Evolutionary conservation across 768 basidiomycete genomes (phyloP).

Genomic region (Paxillus rubicundulus): DNA sequence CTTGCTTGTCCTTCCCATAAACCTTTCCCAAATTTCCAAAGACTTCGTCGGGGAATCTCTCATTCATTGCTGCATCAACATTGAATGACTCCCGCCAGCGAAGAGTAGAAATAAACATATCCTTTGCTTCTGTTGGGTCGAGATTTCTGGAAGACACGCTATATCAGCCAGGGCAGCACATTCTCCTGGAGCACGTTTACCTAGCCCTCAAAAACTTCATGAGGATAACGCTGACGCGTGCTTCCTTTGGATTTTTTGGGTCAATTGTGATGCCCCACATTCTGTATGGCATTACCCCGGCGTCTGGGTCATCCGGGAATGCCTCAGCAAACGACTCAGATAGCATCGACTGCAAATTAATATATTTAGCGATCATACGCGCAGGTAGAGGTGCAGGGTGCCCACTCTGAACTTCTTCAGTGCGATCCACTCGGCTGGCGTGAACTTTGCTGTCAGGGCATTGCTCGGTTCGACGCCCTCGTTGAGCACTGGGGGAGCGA

Average conservation of each 20-base stretch:
- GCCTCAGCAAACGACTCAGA: constrained; percentile 56
- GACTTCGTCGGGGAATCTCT: constrained; percentile 58
- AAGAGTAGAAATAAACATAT: constrained; percentile 68
- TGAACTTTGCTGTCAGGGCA: constrained; percentile 65
- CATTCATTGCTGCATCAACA: constrained; percentile 56
- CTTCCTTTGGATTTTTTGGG: constrained; percentile 52
- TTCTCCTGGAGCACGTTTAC: constrained; percentile 31
- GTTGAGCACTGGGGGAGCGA: not conserved
- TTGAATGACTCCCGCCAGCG: constrained; percentile 70
- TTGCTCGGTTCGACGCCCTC: constrained; percentile 60
- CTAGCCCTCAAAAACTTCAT: constrained; percentile 82
- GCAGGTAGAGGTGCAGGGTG: not conserved
- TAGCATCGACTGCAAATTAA: constrained; percentile 35
- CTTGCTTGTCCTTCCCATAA: constrained; percentile 68
- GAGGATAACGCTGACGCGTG: constrained; percentile 69
- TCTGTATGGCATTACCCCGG: constrained; percentile 46
- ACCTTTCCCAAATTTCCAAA: constrained; percentile 65
- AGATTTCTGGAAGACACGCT: constrained; percentile 43
- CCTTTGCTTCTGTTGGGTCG: constrained; percentile 49
- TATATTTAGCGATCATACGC: not conserved
- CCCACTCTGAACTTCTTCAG: constrained; percentile 66
- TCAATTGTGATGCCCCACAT: constrained; percentile 76
- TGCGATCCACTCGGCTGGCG: constrained; percentile 67
- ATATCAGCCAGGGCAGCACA: not conserved
- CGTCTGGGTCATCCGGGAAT: constrained; percentile 56